A percentile compares a stretch with the other conserved stretches of the same genome.
Evolutionary conservation across 108 stramenopile genomes (phyloP).

Genomic region (Schizochytrium sp.): DNA sequence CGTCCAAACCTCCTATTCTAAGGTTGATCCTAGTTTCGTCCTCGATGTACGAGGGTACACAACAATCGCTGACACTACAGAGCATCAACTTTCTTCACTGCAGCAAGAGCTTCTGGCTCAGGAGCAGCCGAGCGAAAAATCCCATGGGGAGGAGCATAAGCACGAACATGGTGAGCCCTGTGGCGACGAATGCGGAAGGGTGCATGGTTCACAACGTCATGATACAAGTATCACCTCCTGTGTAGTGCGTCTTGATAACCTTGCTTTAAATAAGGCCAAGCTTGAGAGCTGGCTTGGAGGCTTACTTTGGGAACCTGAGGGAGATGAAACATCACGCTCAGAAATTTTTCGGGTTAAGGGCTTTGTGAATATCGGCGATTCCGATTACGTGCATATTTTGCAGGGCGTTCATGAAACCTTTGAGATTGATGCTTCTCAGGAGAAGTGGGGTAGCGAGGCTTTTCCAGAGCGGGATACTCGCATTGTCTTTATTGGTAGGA

Average conservation of each 20-base stretch:
- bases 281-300: background rate
- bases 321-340: background rate
- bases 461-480: constrained; percentile 6
- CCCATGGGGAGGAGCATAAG: background rate
- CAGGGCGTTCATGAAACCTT: constrained; percentile 53
- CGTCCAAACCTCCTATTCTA: background rate
- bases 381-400: constrained; percentile 12
- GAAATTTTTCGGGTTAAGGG: constrained; percentile 55
- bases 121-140: background rate
- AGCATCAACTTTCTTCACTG: background rate
- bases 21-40: background rate
- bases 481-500: constrained; percentile 43
- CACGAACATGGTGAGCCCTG: background rate
- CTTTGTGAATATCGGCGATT: constrained; percentile 21
- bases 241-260: background rate
- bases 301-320: constrained; percentile 27
- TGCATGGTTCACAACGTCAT: constrained; percentile 2
- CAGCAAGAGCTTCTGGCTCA: background rate
- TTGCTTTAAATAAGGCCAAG: constrained; percentile 4
- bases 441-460: constrained; percentile 29
- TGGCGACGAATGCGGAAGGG: background rate
- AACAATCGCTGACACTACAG: background rate
- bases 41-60: constrained; percentile 29
- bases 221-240: constrained; percentile 2
- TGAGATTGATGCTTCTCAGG: background rate